Percentiles rank a stretch among this genome's conserved stretches.
Conservation (phyloP, 2,329 filamentous ascomycete genomes). For the Trichoderma koningii region DNA sequence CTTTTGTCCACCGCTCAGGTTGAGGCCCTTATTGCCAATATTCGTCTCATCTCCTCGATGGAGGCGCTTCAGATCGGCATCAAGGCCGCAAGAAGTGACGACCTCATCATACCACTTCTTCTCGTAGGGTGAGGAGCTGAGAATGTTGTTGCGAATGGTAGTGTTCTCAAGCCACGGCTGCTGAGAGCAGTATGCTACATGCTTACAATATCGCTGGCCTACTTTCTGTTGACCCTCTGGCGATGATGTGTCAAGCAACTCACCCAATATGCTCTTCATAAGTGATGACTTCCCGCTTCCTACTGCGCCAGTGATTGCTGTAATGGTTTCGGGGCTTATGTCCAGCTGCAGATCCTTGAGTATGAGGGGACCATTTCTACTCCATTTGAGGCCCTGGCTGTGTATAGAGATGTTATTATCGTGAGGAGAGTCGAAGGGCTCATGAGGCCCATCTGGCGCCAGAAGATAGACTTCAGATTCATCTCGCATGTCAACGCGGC, state of each 20-base stretch:
- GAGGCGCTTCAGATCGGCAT: conserved; percentile 39
- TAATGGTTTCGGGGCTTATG: conserved; percentile 21
- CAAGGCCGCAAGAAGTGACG: conserved; percentile 40
- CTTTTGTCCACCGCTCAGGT: conserved; percentile 49
- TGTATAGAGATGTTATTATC: conserved; percentile 1
- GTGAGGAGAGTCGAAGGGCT: neutral
- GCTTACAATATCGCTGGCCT: neutral
- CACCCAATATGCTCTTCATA: conserved; percentile 24
- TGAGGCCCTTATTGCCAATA: conserved; percentile 47
- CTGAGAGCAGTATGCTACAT: conserved; percentile 28
- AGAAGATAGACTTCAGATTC: conserved; percentile 18
- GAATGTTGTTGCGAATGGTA: conserved; percentile 28
- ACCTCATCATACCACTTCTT: conserved; percentile 37
- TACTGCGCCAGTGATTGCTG: conserved; percentile 26
- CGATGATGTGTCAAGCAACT: conserved; percentile 8
- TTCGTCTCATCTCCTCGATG: conserved; percentile 40
- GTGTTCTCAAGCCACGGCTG: conserved; percentile 26
- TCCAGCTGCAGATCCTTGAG: conserved; percentile 26
- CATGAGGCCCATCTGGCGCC: neutral
- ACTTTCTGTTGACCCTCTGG: neutral
- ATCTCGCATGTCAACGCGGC: neutral
- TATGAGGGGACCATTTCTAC: neutral
- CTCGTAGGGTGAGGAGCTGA: conserved; percentile 30
- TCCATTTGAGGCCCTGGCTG: conserved; percentile 21
- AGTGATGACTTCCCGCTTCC: conserved; percentile 28